Conservation (phyloP, 306 rosid genomes). For the Astragalus glycyphyllos region DNA sequence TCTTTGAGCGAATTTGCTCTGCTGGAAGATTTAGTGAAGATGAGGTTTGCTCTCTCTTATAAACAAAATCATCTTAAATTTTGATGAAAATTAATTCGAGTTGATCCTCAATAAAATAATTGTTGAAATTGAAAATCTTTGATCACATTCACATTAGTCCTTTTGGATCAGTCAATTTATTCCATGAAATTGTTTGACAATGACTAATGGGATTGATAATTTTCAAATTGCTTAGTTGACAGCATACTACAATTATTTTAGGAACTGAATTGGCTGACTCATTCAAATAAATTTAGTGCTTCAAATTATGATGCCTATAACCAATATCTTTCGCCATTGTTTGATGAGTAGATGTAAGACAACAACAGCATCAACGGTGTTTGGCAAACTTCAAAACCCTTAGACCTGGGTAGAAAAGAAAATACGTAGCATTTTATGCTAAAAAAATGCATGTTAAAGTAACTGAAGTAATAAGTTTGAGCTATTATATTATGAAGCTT, state of each 20-base stretch:
- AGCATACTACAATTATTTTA: too few relatives aligned
- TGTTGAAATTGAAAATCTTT: too few relatives aligned
- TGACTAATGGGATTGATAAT: too few relatives aligned
- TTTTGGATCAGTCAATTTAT: too few relatives aligned
- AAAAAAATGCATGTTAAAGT: slow-evolving; percentile 4
- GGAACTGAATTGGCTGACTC: too few relatives aligned
- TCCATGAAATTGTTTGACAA: too few relatives aligned
- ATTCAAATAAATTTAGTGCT: too few relatives aligned
- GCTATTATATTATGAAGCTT: slow-evolving; percentile 8
- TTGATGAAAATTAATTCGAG: background rate
- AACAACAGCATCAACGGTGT: slow-evolving; percentile 19
- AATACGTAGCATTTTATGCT: slow-evolving; percentile 24
- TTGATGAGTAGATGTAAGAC: slow-evolving; percentile 22
- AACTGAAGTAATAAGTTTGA: slow-evolving; percentile 8
- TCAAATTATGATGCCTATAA: too few relatives aligned
- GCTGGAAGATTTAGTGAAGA: slow-evolving; percentile 92
- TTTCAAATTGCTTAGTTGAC: too few relatives aligned
- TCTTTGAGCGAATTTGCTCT: slow-evolving; percentile 75
- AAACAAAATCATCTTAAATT: background rate
- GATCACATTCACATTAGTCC: too few relatives aligned
- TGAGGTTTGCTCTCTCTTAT: slow-evolving; percentile 55
- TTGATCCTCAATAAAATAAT: too few relatives aligned
- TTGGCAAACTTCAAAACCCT: slow-evolving; percentile 1
- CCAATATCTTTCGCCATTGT: slow-evolving; percentile 25
- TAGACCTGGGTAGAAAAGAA: slow-evolving; percentile 13